Percentiles rank a stretch among this genome's conserved stretches.
phyloP scores from a whole-genome alignment of 176 grass and related monocot genomes.

The Calamus simplicifolius region DNA sequence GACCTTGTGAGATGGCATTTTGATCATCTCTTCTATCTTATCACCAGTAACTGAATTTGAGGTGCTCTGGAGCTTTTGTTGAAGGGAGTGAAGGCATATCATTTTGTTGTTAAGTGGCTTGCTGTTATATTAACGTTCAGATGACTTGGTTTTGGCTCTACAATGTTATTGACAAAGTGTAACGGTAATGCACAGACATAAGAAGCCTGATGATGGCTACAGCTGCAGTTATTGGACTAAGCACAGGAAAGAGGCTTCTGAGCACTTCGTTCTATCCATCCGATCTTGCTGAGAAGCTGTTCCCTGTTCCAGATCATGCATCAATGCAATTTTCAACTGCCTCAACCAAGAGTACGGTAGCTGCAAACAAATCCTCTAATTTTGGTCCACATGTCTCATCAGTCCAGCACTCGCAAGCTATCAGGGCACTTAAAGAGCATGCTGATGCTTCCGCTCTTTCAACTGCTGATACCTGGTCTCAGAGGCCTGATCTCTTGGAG shows the following conservation, averaged over 20 bases:
- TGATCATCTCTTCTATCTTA: too few relatives aligned
- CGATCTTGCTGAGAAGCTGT: constrained; percentile 41
- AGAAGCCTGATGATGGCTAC: constrained; percentile 42
- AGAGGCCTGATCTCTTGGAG: not conserved
- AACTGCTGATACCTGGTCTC: not conserved
- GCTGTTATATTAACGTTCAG: too few relatives aligned
- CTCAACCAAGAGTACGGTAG: constrained; percentile 16
- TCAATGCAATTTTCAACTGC: constrained; percentile 36
- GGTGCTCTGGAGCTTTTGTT: too few relatives aligned
- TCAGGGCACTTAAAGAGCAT: constrained; percentile 68
- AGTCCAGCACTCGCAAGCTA: constrained; percentile 43
- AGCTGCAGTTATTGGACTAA: constrained; percentile 77
- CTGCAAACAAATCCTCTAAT: constrained; percentile 38
- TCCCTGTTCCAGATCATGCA: constrained; percentile 23
- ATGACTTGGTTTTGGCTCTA: not conserved
- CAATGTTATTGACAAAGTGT: not conserved
- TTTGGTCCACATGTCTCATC: constrained; percentile 22
- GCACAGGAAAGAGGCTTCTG: constrained; percentile 72
- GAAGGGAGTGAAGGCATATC: too few relatives aligned
- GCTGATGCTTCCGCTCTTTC: constrained; percentile 18
- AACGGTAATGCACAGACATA: constrained; percentile 16
- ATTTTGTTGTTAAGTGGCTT: too few relatives aligned
- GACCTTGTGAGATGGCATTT: too few relatives aligned
- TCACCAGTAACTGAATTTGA: too few relatives aligned
- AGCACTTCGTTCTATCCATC: constrained; percentile 43